A percentile compares a stretch with the other conserved stretches of the same genome.
Evolutionary conservation across 139 green algal species (phyloP).

Genomic region (Volvox africanus): DNA sequence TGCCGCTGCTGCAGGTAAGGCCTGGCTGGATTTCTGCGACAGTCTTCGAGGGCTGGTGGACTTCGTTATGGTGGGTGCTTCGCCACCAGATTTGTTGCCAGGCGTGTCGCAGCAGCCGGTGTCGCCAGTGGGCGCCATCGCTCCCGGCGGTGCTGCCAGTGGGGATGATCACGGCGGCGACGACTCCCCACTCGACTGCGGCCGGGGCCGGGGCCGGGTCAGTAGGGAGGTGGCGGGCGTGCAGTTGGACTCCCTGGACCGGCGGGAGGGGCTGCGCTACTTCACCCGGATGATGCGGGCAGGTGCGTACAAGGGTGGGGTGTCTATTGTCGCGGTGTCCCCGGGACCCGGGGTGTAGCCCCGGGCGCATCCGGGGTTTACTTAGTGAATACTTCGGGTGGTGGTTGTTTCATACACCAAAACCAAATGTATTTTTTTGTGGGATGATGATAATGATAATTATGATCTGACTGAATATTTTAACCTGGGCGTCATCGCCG

Average conservation of each 20-base stretch:
- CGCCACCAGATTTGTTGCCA: no score
- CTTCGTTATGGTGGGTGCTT: not conserved
- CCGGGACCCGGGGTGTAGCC: no score
- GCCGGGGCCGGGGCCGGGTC: not conserved
- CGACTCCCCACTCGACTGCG: not conserved
- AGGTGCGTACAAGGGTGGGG: not conserved
- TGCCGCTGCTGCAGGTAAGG: not conserved
- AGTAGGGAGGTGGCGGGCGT: not conserved
- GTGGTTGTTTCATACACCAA: no score
- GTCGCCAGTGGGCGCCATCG: no score
- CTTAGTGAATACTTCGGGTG: no score
- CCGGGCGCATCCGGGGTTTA: no score
- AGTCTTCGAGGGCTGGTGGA: not conserved
- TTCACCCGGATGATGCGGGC: conserved; percentile 1
- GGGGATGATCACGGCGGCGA: not conserved
- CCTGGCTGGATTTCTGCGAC: conserved; percentile 52
- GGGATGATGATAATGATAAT: no score
- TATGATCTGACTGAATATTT: no score
- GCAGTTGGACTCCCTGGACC: conserved; percentile 1
- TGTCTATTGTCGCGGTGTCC: no score
- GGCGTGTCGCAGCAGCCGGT: not conserved
- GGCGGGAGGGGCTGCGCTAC: conserved; percentile 26
- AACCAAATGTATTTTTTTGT: no score
- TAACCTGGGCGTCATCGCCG: no score
- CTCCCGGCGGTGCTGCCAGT: not conserved